These are phyloP conservation scores for Barbarea vulgaris DNA, from an alignment of 345 rosid species.

Conservation along the genomic window DNA sequence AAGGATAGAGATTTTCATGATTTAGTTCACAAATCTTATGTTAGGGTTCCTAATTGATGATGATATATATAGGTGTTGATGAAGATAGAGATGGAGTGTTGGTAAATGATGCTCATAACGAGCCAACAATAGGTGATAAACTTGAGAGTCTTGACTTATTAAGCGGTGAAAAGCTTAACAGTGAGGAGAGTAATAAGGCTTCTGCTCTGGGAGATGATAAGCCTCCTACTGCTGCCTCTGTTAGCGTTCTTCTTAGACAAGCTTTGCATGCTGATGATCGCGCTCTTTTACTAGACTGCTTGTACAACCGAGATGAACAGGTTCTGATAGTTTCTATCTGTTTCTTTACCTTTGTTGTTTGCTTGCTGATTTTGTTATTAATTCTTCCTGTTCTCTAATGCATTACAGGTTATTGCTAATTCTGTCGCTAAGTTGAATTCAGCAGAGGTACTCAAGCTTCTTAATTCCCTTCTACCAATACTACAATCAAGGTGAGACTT, in stretches of 20 bases:
- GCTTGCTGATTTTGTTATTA: not conserved
- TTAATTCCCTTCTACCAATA: conserved; percentile 70
- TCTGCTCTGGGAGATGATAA: conserved; percentile 44
- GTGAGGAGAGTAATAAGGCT: conserved; percentile 42
- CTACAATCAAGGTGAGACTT: conserved; percentile 69
- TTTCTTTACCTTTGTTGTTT: conserved; percentile 5
- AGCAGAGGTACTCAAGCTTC: conserved; percentile 77
- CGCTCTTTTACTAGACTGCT: conserved; percentile 83
- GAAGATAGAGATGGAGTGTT: conserved; percentile 70
- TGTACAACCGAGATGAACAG: conserved; percentile 88
- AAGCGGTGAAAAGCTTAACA: conserved; percentile 39
- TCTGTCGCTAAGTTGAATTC: conserved; percentile 70
- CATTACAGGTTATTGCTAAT: conserved; percentile 77
- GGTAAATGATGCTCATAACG: conserved; percentile 63
- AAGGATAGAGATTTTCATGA: not conserved
- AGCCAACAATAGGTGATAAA: conserved; percentile 95
- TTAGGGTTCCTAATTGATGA: not conserved
- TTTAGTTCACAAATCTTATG: not conserved
- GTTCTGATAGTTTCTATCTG: conserved; percentile 35
- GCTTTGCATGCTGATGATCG: conserved; percentile 90
- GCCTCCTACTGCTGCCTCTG: conserved; percentile 92
- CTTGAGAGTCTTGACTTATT: conserved; percentile 60
- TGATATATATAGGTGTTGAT: conserved; percentile 45
- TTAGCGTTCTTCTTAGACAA: conserved; percentile 79
- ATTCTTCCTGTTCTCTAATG: not conserved